A percentile compares a stretch with the other conserved stretches of the same genome.
Evolutionary conservation across 768 basidiomycete species (phyloP).

Genomic region (Tricholoma matsutake): DNA sequence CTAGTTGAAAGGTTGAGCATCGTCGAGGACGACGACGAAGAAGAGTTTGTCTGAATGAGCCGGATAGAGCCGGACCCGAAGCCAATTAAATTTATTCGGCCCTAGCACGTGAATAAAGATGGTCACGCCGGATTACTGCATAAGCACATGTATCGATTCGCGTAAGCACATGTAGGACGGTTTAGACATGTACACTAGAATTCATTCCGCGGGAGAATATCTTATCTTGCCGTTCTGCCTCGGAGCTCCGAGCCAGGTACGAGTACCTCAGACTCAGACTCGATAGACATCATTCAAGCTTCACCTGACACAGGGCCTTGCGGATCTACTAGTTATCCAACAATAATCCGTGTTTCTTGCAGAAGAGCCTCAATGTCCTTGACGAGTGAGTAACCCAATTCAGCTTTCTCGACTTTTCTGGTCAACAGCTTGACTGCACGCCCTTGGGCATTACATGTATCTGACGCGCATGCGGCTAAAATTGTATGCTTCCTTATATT

Average conservation of each 20-base stretch:
- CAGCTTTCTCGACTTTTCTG: conserved; percentile 21
- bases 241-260: too few species aligned
- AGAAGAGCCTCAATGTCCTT: conserved; percentile 18
- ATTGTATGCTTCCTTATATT: neutral
- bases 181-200: too few species aligned
- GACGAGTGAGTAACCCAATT: conserved; percentile 11
- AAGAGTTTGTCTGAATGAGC: conserved; percentile 19
- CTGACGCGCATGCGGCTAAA: conserved; percentile 5
- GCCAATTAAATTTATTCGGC: conserved; percentile 34
- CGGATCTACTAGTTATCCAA: conserved; percentile 3
- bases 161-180: too few species aligned
- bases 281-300: too few species aligned
- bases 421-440: conserved; percentile 12
- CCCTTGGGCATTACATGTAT: conserved; percentile 5
- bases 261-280: too few species aligned
- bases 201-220: too few species aligned
- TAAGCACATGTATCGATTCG: too few species aligned
- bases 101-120: conserved; percentile 37
- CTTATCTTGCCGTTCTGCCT: too few species aligned
- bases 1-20: conserved; percentile 61
- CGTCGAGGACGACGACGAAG: conserved; percentile 34
- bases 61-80: conserved; percentile 33
- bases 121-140: neutral
- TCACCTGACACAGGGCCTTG: too few species aligned
- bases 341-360: conserved; percentile 10